A percentile compares a stretch with the other conserved stretches of the same genome.
These are phyloP conservation scores for Oryza meridionalis DNA, from an alignment of 176 grass and related monocot species.

Conservation along the genomic window DNA sequence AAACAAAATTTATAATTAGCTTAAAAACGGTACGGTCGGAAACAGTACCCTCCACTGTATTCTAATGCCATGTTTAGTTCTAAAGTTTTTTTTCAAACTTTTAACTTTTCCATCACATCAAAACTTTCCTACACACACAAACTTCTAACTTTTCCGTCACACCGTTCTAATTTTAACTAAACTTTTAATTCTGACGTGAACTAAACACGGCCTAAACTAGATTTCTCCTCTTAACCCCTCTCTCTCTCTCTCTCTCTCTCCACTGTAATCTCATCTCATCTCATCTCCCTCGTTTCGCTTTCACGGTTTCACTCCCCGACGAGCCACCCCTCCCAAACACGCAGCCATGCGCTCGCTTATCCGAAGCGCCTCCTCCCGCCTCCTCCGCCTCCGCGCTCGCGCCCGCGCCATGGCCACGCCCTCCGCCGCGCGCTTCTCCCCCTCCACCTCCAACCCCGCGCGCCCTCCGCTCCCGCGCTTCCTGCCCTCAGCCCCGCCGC, in stretches of 20 bases:
- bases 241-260: no score
- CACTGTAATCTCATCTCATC: background rate
- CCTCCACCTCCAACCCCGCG: background rate
- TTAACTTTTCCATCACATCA: no score
- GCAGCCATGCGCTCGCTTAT: slow-evolving; percentile 61
- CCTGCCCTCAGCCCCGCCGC: background rate
- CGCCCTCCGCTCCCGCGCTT: background rate
- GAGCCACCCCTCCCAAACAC: background rate
- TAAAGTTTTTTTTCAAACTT: no score
- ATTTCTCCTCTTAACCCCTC: background rate
- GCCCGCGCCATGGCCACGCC: slow-evolving; percentile 49
- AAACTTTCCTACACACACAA: no score
- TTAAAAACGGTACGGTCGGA: no score
- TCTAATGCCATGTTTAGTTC: no score
- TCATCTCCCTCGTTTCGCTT: slow-evolving; percentile 41
- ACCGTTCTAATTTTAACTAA: no score
- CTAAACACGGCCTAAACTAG: no score
- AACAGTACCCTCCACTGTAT: no score
- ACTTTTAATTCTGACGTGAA: no score
- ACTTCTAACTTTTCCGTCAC: no score
- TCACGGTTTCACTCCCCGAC: background rate
- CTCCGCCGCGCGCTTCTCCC: background rate
- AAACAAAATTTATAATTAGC: no score
- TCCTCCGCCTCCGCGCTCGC: slow-evolving; percentile 46
- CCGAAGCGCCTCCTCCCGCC: slow-evolving; percentile 37